Conservation (phyloP, 331 rosid species). For the Spiraea crenata region DNA sequence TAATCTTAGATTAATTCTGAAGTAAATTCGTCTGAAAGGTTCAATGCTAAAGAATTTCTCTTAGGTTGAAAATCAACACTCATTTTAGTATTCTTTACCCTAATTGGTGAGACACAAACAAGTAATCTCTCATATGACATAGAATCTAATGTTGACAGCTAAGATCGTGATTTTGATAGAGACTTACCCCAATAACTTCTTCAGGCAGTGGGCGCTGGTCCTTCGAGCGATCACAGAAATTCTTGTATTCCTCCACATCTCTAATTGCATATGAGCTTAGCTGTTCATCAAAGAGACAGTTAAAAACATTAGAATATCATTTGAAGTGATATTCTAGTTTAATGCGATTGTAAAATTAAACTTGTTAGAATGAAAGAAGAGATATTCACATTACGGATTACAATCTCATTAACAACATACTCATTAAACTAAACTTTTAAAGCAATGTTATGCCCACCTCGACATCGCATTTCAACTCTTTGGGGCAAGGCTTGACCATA, state of each 20-base stretch:
- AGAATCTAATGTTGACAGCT: not conserved
- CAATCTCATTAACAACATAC: not conserved
- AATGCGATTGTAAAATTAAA: not conserved
- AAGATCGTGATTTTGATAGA: conserved; percentile 22
- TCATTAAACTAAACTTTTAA: not conserved
- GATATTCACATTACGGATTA: not conserved
- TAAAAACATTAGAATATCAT: not conserved
- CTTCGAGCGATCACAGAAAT: conserved; percentile 91
- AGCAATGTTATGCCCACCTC: conserved; percentile 54
- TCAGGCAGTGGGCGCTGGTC: conserved; percentile 94
- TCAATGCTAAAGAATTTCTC: not conserved
- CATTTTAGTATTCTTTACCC: not conserved
- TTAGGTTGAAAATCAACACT: not conserved
- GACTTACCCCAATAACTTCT: conserved; percentile 88
- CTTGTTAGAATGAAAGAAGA: not conserved
- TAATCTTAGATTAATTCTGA: not conserved
- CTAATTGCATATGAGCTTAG: conserved; percentile 84
- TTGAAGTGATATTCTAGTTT: not conserved
- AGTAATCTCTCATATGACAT: not conserved
- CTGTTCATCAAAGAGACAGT: conserved; percentile 40
- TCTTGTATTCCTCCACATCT: conserved; percentile 93
- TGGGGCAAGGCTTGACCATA: conserved; percentile 95
- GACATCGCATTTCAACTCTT: conserved; percentile 94
- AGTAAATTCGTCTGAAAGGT: not conserved
- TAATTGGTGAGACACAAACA: conserved; percentile 1